Evolutionary conservation across 2,329 filamentous ascomycete genomes (phyloP), one percentile per base, ranked within the genome.

Genomic region (Trichoderma sp.): DNA sequence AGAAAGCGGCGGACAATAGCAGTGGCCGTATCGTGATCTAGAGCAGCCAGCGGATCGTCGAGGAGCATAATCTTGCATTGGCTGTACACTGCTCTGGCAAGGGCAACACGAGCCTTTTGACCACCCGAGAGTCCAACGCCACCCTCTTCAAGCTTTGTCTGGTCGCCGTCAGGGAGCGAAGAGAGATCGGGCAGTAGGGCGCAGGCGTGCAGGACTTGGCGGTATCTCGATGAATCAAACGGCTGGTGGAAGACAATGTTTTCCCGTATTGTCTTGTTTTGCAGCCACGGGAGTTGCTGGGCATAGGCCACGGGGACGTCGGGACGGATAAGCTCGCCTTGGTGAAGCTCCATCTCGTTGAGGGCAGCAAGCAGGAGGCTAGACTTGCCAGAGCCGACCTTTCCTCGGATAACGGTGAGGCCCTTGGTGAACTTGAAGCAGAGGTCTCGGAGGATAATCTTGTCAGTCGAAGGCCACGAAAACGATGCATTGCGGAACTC

Each of bases 401-500:
- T 85, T 17, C 87, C 87, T 53, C 84, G 85, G 2, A 89, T 77
- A 0, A 89, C 78, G 0, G 83, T 87, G 5, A 90, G 78, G 0
- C 86, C 86, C 0, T 79, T 75, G 10, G 76, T 73, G 59, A 87
- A 86, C 1, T 73, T 75, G 10, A 87, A 71, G 13, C 80, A 78
- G 13, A 88, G 75, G 17, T 82, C 74, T 7, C 78, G 76, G 8
- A 90, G 77, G 0, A 87, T 82, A 4, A 84, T 80, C 8, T 83
- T 82, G 2, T 83, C 76, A 0, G 86, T 86, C 0, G 91, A 91
- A 0, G 93, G 92, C 90, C 93, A 97, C 0, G 90, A 86, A 75
- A 96, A 96, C 0, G 88, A 89, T 5, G 91, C 92, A 32, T 87
- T 79, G 2, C 84, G 80, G 56, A 96, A 81, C 48, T 84, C 77